Percentiles rank a stretch among this genome's conserved stretches.
Conservation (phyloP, 768 basidiomycete species). For the Cubamyces sp. region DNA sequence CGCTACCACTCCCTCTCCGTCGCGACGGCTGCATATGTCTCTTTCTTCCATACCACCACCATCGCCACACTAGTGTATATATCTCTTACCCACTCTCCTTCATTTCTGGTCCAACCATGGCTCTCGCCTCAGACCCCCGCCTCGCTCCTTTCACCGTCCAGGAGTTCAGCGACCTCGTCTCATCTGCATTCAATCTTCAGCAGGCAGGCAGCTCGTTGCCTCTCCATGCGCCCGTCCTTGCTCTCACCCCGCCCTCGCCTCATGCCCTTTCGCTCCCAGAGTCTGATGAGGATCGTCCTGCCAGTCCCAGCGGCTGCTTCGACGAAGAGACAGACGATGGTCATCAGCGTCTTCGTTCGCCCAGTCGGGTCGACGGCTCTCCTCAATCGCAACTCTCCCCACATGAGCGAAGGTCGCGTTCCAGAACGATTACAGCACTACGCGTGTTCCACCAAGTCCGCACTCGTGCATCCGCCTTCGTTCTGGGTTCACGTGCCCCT, state of each 20-base stretch:
- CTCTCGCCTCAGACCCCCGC: slow-evolving; percentile 20
- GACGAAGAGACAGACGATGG: slow-evolving; percentile 24
- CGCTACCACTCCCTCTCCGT: slow-evolving; percentile 6
- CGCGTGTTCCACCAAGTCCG: slow-evolving; percentile 32
- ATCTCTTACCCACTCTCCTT: slow-evolving; percentile 21
- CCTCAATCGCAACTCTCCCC: slow-evolving; percentile 7
- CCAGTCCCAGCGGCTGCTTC: slow-evolving; percentile 20
- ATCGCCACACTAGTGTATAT: slow-evolving; percentile 17
- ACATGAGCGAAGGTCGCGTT: slow-evolving; percentile 21
- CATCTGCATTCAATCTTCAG: slow-evolving; percentile 31
- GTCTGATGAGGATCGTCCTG: neutral
- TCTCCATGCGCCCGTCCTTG: slow-evolving; percentile 10
- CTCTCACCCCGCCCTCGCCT: slow-evolving; percentile 20
- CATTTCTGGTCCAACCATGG: slow-evolving; percentile 12
- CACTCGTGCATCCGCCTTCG: slow-evolving; percentile 34
- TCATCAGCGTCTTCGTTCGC: neutral
- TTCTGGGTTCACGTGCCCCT: slow-evolving; percentile 29
- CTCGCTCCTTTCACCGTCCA: slow-evolving; percentile 29
- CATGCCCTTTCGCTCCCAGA: neutral
- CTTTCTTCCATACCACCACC: slow-evolving; percentile 19
- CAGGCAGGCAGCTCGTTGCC: slow-evolving; percentile 1
- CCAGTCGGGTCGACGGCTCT: slow-evolving; percentile 8
- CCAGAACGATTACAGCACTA: slow-evolving; percentile 24
- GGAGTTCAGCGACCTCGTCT: slow-evolving; percentile 35
- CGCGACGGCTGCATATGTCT: slow-evolving; percentile 6